Evolutionary conservation across 208 protist species (phyloP).

Genomic region (Acanthamoeba lenticulata): DNA sequence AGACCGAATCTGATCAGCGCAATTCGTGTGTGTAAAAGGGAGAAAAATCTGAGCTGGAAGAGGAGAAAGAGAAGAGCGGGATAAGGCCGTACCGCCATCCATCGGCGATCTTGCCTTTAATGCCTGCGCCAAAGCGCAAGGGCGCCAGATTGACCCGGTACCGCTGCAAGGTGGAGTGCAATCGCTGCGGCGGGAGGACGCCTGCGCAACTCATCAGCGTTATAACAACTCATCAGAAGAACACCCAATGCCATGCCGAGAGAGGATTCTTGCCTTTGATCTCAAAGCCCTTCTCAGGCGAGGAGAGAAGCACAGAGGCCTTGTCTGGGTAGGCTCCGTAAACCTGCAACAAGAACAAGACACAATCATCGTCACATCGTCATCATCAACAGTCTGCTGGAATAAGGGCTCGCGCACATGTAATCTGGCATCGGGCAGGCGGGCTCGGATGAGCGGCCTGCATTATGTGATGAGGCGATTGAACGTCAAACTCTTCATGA

Average conservation of each 20-base stretch:
- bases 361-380: neutral
- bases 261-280: neutral
- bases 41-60: no score
- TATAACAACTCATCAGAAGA: no score
- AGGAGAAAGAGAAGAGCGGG: neutral
- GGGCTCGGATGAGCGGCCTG: neutral
- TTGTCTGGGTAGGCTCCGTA: conserved; percentile 65
- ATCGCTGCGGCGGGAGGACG: neutral
- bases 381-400: neutral
- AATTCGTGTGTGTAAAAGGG: no score
- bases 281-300: neutral
- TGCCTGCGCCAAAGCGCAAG: neutral
- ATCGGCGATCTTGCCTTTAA: conserved; percentile 11
- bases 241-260: no score
- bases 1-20: neutral
- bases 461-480: neutral
- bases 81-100: neutral
- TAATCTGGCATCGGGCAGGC: conserved; percentile 1
- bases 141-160: conserved; percentile 29
- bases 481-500: neutral
- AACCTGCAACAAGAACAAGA: neutral
- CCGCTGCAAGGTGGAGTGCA: neutral
- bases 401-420: conserved; percentile 33
- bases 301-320: conserved; percentile 1
- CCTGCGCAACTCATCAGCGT: neutral